These are phyloP conservation scores for Tolypocladium endophyticum DNA, from an alignment of 2,329 filamentous ascomycete genomes.

Conservation along the genomic window DNA sequence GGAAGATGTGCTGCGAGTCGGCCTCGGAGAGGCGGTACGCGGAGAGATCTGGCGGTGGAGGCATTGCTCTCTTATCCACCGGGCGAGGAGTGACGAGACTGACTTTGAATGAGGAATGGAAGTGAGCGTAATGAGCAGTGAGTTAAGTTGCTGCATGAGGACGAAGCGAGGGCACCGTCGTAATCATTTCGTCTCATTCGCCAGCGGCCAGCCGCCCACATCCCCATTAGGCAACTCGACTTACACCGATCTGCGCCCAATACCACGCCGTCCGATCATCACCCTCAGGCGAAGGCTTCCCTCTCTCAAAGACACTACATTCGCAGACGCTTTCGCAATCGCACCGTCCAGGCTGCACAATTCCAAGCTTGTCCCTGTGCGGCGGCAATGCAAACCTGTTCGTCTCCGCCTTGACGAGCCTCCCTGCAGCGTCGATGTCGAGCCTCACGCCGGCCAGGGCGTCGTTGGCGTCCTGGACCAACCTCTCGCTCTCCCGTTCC, in stretches of 20 bases:
- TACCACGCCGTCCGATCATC: no score
- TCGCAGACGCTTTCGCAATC: not conserved
- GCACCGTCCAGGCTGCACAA: not conserved
- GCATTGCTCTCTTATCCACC: not conserved
- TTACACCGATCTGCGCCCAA: not conserved
- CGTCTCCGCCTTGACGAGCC: not conserved
- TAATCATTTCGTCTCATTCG: not conserved
- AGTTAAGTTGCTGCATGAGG: not conserved
- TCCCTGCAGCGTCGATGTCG: not conserved
- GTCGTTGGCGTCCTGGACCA: not conserved
- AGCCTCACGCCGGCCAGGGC: not conserved
- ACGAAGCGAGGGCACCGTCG: no score
- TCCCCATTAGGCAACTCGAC: not conserved
- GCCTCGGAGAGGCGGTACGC: constrained; percentile 19
- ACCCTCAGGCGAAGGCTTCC: not conserved
- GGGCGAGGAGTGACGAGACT: not conserved
- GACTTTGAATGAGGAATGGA: not conserved
- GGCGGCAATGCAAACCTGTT: not conserved
- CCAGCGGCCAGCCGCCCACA: not conserved
- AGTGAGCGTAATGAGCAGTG: not conserved
- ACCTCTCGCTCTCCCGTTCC: not conserved
- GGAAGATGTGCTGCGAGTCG: constrained; percentile 20
- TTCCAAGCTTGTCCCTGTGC: not conserved
- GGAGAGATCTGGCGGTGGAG: constrained; percentile 16
- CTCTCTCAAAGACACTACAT: not conserved